These are phyloP conservation scores for Colletotrichum costaricense DNA, from an alignment of 2,329 filamentous ascomycete species.

Conservation along the genomic window DNA sequence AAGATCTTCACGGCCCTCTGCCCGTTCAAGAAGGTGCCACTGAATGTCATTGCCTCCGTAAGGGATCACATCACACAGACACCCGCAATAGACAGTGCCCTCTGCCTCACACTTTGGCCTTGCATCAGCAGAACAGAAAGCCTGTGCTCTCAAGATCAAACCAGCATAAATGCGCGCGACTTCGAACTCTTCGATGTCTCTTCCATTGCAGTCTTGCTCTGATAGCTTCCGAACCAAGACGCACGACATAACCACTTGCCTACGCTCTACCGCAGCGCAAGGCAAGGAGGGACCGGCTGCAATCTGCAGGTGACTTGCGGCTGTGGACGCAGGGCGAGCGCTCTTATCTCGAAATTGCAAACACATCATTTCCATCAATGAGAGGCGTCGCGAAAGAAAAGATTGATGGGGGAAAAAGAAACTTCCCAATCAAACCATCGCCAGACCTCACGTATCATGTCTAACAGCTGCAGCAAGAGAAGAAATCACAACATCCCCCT, in stretches of 20 bases:
- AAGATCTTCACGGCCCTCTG: neutral
- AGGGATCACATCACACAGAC: neutral
- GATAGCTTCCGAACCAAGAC: neutral
- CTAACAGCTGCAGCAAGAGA: neutral
- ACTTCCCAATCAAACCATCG: neutral
- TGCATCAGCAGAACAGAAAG: neutral
- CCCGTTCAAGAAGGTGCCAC: conserved; percentile 14
- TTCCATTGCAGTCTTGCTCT: neutral
- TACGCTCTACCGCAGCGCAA: neutral
- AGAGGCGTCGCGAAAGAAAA: neutral
- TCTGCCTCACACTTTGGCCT: neutral
- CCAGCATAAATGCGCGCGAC: neutral
- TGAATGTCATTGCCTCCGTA: neutral
- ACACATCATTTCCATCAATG: neutral
- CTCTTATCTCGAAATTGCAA: neutral
- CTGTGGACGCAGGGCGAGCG: neutral
- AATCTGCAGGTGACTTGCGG: neutral
- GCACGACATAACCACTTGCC: neutral
- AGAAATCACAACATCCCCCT: neutral
- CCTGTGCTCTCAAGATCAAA: neutral
- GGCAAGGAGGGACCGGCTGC: neutral
- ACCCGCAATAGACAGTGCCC: conserved; percentile 3
- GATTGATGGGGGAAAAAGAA: neutral
- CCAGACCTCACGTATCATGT: neutral
- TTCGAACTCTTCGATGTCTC: neutral